Conservation (phyloP, 23 red algal species). For the Cyanidiococcus yangmingshanensis region DNA sequence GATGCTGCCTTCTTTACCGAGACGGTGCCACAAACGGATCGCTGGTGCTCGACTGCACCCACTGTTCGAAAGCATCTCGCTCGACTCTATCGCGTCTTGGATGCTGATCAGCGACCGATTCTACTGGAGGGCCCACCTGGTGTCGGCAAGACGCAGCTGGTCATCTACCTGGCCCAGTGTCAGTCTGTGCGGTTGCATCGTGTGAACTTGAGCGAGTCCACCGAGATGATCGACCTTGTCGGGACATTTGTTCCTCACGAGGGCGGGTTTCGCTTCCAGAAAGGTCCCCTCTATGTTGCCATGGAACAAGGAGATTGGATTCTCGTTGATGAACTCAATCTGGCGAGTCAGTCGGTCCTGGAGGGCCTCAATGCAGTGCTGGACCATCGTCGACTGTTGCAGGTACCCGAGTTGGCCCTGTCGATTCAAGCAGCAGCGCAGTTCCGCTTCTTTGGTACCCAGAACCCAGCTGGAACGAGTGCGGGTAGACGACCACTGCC, state of each 20-base stretch:
- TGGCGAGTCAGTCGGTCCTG: constrained; percentile 87
- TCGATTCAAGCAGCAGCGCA: constrained; percentile 29
- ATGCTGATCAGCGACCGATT: constrained; percentile 39
- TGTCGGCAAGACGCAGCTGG: constrained; percentile 74
- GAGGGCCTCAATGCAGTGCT: constrained; percentile 91
- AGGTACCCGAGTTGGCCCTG: constrained; percentile 54
- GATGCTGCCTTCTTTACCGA: not conserved
- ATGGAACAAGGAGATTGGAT: constrained; percentile 66
- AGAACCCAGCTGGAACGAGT: constrained; percentile 69
- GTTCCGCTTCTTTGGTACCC: constrained; percentile 79
- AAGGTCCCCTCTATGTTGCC: constrained; percentile 60
- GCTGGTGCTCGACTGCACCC: constrained; percentile 34
- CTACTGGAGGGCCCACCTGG: constrained; percentile 89
- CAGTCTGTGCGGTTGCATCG: constrained; percentile 37
- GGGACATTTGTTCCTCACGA: constrained; percentile 20
- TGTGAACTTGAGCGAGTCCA: constrained; percentile 84
- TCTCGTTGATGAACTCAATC: constrained; percentile 89
- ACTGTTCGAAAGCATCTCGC: constrained; percentile 37
- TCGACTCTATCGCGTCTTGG: constrained; percentile 41
- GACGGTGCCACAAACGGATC: not conserved
- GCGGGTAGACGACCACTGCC: constrained; percentile 67
- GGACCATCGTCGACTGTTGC: constrained; percentile 61
- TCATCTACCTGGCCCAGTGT: constrained; percentile 42
- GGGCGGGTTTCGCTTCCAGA: constrained; percentile 50
- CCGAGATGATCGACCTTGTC: constrained; percentile 91